Evolutionary conservation across 2,329 filamentous ascomycete species (phyloP).

Genomic region (Colletotrichum brevisporum): DNA sequence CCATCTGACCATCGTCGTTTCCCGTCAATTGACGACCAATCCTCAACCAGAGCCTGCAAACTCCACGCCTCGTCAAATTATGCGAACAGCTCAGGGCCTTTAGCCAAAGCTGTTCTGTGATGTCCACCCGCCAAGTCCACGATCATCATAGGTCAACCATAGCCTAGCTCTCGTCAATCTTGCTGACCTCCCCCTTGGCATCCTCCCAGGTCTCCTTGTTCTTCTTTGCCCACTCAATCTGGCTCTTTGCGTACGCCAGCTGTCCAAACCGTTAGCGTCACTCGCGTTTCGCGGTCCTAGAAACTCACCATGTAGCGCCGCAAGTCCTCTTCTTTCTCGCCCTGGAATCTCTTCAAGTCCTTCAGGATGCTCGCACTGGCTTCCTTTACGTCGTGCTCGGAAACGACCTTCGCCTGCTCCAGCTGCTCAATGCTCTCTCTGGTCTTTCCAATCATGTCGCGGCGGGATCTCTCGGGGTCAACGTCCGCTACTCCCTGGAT

Average conservation of each 20-base stretch:
- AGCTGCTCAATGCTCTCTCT: conserved; percentile 87
- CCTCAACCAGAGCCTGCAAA: conserved; percentile 29
- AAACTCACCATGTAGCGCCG: conserved; percentile 91
- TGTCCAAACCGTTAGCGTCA: conserved; percentile 52
- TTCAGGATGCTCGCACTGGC: conserved; percentile 90
- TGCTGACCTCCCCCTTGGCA: conserved; percentile 86
- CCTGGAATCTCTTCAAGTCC: conserved; percentile 93
- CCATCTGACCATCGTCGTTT: conserved; percentile 27
- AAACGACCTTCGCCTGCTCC: conserved; percentile 90
- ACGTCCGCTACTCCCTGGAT: conserved; percentile 97
- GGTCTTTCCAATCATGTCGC: conserved; percentile 96
- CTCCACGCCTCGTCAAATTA: conserved; percentile 39
- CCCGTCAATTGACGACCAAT: conserved; percentile 31
- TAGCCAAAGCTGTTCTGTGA: conserved; percentile 20
- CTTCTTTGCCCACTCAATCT: conserved; percentile 94
- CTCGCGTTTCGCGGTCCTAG: not conserved
- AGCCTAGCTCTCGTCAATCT: conserved; percentile 78
- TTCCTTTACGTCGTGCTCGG: conserved; percentile 92
- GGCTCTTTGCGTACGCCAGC: conserved; percentile 93
- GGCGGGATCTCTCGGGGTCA: conserved; percentile 91
- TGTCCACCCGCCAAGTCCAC: conserved; percentile 21
- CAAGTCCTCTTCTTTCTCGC: conserved; percentile 95
- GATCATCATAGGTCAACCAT: not conserved
- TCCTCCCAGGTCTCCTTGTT: conserved; percentile 95
- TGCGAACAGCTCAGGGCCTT: conserved; percentile 16